These are phyloP conservation scores for Psilocybe cyanescens DNA, from an alignment of 768 basidiomycete species.

Conservation along the genomic window DNA sequence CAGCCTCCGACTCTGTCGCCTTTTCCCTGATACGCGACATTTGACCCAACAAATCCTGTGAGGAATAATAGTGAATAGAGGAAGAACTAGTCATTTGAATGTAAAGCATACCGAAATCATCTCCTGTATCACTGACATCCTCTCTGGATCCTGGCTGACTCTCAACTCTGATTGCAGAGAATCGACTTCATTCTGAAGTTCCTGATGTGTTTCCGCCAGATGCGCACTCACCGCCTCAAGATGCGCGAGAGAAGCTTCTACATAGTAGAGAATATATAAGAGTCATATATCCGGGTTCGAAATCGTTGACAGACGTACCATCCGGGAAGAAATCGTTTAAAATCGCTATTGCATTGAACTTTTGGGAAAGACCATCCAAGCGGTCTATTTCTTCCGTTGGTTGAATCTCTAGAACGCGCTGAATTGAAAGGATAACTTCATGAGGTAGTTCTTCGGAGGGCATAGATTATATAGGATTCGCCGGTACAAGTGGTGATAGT, in stretches of 20 bases:
- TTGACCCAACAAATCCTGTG: conserved; percentile 89
- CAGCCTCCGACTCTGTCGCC: conserved; percentile 95
- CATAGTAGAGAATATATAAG: background rate
- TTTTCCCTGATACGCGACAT: conserved; percentile 97
- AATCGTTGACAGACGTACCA: conserved; percentile 47
- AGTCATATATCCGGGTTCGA: background rate
- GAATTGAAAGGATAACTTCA: conserved; percentile 71
- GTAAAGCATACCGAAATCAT: conserved; percentile 82
- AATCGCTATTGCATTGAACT: conserved; percentile 59
- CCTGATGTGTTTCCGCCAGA: conserved; percentile 69
- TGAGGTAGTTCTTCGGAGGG: conserved; percentile 58
- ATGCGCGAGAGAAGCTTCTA: conserved; percentile 78
- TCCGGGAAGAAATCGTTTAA: conserved; percentile 80
- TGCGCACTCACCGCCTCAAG: conserved; percentile 72
- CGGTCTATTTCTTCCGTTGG: conserved; percentile 50
- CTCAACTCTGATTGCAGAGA: conserved; percentile 67
- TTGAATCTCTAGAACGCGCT: conserved; percentile 66
- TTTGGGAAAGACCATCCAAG: conserved; percentile 58
- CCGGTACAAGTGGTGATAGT: background rate
- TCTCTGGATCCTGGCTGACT: conserved; percentile 81
- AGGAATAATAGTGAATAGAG: background rate
- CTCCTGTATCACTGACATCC: conserved; percentile 91
- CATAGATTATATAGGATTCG: conserved; percentile 26
- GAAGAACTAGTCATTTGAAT: background rate
- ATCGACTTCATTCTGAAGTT: conserved; percentile 75